Base-by-base conservation (phyloP, 2,329 filamentous ascomycete species). In the Neospermospora avenae region DNA sequence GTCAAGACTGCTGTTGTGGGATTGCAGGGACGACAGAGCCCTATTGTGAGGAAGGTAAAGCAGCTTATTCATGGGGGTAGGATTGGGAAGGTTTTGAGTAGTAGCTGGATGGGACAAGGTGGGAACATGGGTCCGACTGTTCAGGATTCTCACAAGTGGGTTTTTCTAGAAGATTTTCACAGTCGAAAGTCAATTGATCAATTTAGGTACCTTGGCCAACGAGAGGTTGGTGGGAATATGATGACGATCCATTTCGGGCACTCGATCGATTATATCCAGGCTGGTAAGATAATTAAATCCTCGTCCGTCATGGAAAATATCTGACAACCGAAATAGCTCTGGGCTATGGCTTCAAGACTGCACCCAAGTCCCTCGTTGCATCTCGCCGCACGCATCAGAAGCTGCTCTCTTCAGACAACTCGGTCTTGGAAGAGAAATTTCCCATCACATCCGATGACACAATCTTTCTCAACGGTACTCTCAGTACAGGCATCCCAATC, bases 1-100 rank as follows among this genome's bases (percentile, higher is more conserved):
- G 78, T 74, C 0, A 69, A 42, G 73, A 72, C 4, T 7, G 58
- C 62, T 76, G 69, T 82, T 3, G 76, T 85, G 0, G 81, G 80
- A 0, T 61, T 84, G 3, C 83, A 86, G 65, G 81, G 80, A 0
- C 74, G 78, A 0, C 65, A 80, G 11, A 72, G 78, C 0, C 81
- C 83, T 0, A 70, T 76, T 1, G 28, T 63, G 1, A 57, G 55
- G 42, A 59, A 60, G 68, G 3, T 74, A 68, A 64, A 61, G n/a
- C 72, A 77, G 13, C 41, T 84, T 1, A 54, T 86, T 6, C 69
- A 68, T 0, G 69, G 73, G 0, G 81, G 80, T 0, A 71, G 69
- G 3, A 77, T 86, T 31, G 83, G 84, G 0, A 79, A 77, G 44
- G 73, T 86, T 0, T 66, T 85, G 25, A 83, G 81, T 59, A 64